Conservation (phyloP, 148 eudicot genomes). For the Spergularia bocconei region DNA sequence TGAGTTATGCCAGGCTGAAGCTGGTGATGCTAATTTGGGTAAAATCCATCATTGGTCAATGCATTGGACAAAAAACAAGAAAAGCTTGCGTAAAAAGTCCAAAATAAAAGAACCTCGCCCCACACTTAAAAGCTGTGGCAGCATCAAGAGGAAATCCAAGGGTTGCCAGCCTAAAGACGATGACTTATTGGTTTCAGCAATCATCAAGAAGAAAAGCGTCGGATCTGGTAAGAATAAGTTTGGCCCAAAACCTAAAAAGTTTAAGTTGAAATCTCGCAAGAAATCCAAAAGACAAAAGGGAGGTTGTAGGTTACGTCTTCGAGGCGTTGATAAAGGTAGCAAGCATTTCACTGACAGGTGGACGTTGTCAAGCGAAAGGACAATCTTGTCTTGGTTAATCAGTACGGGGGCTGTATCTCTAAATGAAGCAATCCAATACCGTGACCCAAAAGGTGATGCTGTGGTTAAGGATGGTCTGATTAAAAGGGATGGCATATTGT, state of each 20-base stretch:
- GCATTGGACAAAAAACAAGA: slow-evolving; percentile 15
- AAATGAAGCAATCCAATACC: slow-evolving; percentile 68
- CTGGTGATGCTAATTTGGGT: slow-evolving; percentile 12
- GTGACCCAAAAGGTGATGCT: slow-evolving; percentile 52
- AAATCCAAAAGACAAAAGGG: slow-evolving; percentile 70
- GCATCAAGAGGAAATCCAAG: slow-evolving; percentile 34
- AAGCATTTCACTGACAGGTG: slow-evolving; percentile 52
- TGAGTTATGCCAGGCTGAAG: slow-evolving; percentile 18
- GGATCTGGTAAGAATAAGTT: slow-evolving; percentile 32
- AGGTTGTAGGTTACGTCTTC: slow-evolving; percentile 78
- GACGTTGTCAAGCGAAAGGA: slow-evolving; percentile 48
- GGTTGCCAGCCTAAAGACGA: slow-evolving; percentile 58
- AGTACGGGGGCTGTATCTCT: slow-evolving; percentile 49
- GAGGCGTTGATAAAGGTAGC: slow-evolving; percentile 61
- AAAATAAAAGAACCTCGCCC: not conserved
- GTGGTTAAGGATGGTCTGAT: slow-evolving; percentile 77
- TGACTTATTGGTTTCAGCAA: slow-evolving; percentile 70
- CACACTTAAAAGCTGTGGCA: slow-evolving; percentile 22
- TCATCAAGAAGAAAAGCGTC: slow-evolving; percentile 50
- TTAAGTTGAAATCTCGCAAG: slow-evolving; percentile 43
- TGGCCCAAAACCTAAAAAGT: slow-evolving; percentile 21
- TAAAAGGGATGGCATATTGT: slow-evolving; percentile 67
- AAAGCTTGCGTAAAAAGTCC: slow-evolving; percentile 25
- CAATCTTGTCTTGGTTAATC: slow-evolving; percentile 78
- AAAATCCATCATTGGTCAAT: slow-evolving; percentile 15